phyloP scores from a whole-genome alignment of 208 protist species.

The Blechomonas ayalai region DNA sequence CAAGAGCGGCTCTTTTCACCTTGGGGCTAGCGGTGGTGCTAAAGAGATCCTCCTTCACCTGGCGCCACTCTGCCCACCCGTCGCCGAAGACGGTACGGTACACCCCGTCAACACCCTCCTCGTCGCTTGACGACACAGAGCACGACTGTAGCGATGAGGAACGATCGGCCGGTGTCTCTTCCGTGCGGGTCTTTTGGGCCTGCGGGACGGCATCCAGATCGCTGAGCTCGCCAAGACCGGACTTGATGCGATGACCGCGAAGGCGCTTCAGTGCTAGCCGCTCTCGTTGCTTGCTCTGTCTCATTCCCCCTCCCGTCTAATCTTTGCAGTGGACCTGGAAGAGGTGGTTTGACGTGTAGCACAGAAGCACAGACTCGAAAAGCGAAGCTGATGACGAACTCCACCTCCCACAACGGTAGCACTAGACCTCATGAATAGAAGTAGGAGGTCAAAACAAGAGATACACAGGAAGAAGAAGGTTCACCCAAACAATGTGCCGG shows the following conservation, averaged over 20 bases:
- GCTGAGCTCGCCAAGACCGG: constrained; percentile 47
- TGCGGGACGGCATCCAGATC: constrained; percentile 44
- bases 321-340: no score
- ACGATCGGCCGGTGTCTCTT: neutral
- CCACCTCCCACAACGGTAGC: neutral
- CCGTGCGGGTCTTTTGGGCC: neutral
- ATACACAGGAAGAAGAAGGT: neutral
- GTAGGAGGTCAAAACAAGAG: neutral
- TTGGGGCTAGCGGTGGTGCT: constrained; percentile 7
- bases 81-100: constrained; percentile 45
- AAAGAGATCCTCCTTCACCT: constrained; percentile 62
- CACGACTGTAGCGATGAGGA: neutral
- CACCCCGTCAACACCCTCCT: neutral
- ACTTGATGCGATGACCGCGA: constrained; percentile 61
- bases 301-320: constrained; percentile 2
- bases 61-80: constrained; percentile 57
- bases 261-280: constrained; percentile 24
- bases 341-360: neutral
- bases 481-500: neutral
- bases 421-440: neutral
- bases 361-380: neutral
- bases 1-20: constrained; percentile 37
- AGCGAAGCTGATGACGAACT: neutral
- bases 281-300: constrained; percentile 9
- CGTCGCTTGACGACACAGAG: neutral